phyloP scores from a whole-genome alignment of 1,284 basidiomycete species.

The Pseudozyma thailandica region DNA sequence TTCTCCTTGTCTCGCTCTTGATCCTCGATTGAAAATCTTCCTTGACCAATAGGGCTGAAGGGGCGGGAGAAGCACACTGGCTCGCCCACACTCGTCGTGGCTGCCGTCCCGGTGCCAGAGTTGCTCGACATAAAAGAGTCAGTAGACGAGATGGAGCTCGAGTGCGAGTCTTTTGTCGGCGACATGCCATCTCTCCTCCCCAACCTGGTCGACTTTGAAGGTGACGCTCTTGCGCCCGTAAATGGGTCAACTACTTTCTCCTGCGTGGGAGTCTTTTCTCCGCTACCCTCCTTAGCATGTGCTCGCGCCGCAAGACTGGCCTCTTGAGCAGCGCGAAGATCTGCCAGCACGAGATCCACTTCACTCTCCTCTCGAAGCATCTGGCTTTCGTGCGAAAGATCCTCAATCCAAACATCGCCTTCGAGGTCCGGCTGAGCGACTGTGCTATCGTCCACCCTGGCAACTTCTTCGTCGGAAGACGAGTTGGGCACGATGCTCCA shows the following conservation, averaged over 20 bases:
- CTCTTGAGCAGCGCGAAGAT: slow-evolving; percentile 15
- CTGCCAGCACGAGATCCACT: slow-evolving; percentile 19
- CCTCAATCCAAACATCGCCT: slow-evolving; percentile 20
- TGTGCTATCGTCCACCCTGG: slow-evolving; percentile 7
- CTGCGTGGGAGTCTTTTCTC: slow-evolving; percentile 12
- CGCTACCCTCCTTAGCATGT: slow-evolving; percentile 8
- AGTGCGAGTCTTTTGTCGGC: not conserved
- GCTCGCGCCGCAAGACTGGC: slow-evolving; percentile 1
- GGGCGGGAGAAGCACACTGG: slow-evolving; percentile 11
- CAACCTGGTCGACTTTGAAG: too few relatives aligned
- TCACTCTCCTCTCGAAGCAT: slow-evolving; percentile 1
- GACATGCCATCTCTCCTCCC: too few relatives aligned
- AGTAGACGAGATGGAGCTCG: slow-evolving; percentile 7
- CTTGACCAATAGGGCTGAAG: not conserved
- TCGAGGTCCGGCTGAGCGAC: slow-evolving; percentile 7
- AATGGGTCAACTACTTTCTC: slow-evolving; percentile 9
- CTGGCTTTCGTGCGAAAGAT: not conserved
- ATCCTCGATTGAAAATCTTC: not conserved
- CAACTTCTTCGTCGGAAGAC: not conserved
- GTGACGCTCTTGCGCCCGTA: not conserved
- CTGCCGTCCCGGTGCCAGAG: slow-evolving; percentile 1
- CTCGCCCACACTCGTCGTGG: not conserved
- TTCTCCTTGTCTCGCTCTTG: slow-evolving; percentile 4
- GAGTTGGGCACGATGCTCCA: slow-evolving; percentile 18
- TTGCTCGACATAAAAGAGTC: slow-evolving; percentile 13